Evolutionary conservation across 768 basidiomycete species (phyloP).

Genomic region (Podaxis pistillaris): DNA sequence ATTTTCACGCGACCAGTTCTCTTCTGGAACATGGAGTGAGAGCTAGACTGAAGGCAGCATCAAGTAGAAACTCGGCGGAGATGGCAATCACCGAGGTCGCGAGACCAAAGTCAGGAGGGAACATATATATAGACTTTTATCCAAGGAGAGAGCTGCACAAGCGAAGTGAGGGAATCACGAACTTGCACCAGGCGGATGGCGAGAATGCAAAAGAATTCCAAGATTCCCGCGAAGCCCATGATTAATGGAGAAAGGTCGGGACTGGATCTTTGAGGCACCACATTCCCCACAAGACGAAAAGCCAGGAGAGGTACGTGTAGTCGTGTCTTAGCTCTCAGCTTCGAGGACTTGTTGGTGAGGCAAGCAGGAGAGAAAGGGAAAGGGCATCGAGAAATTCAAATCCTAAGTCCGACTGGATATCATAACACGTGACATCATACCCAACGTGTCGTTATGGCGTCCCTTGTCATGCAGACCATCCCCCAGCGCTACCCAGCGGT

Average conservation of each 20-base stretch:
- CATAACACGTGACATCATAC: conserved; percentile 17
- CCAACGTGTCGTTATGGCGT: conserved; percentile 12
- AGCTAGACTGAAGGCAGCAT: background rate
- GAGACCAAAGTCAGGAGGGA: background rate
- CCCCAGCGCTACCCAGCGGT: background rate
- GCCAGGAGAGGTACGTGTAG: too few species aligned
- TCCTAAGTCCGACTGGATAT: background rate
- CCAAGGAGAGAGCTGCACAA: background rate
- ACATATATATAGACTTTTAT: background rate
- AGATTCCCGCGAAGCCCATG: background rate
- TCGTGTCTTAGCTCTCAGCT: too few species aligned
- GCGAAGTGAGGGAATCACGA: background rate
- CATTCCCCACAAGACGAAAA: too few species aligned
- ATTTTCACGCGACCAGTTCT: background rate
- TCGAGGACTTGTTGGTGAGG: too few species aligned
- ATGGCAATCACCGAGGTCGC: conserved; percentile 1
- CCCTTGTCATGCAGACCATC: conserved; percentile 6
- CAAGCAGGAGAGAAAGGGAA: too few species aligned
- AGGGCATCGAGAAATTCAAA: background rate
- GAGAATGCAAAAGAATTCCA: background rate
- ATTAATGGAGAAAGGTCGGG: background rate
- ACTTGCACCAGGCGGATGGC: background rate
- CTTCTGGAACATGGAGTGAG: conserved; percentile 7
- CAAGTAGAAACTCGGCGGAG: conserved; percentile 2
- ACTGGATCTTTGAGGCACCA: too few species aligned